Evolutionary conservation across 2,329 filamentous ascomycete species (phyloP), one percentile per base, ranked within the genome.

Genomic region (Penicillium sp.): DNA sequence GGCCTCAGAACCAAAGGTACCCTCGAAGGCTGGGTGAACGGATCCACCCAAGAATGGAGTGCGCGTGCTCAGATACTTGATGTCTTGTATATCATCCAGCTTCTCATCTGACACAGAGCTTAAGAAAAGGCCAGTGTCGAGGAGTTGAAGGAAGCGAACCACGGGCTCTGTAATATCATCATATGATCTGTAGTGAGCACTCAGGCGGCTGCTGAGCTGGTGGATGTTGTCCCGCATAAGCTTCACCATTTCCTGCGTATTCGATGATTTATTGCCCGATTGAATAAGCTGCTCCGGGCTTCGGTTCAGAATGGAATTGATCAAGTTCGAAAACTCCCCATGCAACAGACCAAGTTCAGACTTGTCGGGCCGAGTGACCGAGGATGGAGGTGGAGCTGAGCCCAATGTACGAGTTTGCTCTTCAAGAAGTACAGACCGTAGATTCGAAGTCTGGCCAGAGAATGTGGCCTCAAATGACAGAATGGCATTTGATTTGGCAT

Each of bases 131-230:
- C 91, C 93, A 58, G 96, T 79, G 63, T 89, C 85, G 10, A 98
- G 78, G 64, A 90, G 90, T 56, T 89, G 86, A 44, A 98, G 79
- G 61, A 97, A 89, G 52, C 89, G 90, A 45, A 91, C 81, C 11
- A 91, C 83, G 4, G 91, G 93, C 45, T 84, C 81, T 0, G 89
- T 90, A 64, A 98, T 85, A 69, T 99, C 95, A 59, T 91, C 90
- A 67, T 97, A 98, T 14, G 86, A 86, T 39, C 86, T 83, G 69
- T 92, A 96, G 35, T 86, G 82, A 29, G 84, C 80, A 1, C 81
- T 82, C 8, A 99, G 81, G 45, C 93, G 85, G 53, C 82, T 79
- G 49, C 90, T 84, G 39, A 96, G 84, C 59, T 90, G 86, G 7
- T 79, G 76, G n/a, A 95, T 77, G 56, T 87, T 87, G 37, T 79